Base-by-base conservation (phyloP, 176 grass and related monocot species). In the Oryza glumipatula region DNA sequence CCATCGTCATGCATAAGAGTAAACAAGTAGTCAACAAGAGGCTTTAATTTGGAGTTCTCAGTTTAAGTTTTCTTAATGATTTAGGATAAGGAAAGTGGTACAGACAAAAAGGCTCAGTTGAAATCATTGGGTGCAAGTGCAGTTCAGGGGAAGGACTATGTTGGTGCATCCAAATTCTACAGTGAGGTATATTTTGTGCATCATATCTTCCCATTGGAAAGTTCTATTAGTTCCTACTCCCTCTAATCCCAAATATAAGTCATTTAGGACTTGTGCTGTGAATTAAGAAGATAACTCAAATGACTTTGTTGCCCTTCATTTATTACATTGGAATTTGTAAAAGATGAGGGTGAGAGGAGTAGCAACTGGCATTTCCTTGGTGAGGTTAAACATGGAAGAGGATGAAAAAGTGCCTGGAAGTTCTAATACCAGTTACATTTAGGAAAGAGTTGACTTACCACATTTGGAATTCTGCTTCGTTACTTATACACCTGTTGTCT, bases 111-210 rank as follows among this genome's bases (percentile, higher is more conserved):
- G 48, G 48, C 85, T 17, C 36, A 87, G 65, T 44, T 87, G 13
- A 87, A 87, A 87, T 58, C 35, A 68, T 36, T 75, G 60, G 72
- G 78, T 61, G 48, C 36, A 70, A 87, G 82, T 61, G 71, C 85
- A 36, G 85, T 87, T 7, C 64, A 81, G 48, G 76, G 39, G 7
- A 41, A 69, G 78, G 71, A 82, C 48, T 87, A 87, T n/a, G 7
- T 46, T 6, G 38, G 36, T 69, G 85, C 78, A 24, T 56, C 49
- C 44, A 76, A 60, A 45, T 78, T 87, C 24, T 87, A 87, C 39
- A 82, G 48, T 63, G 85, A 87, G 49, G 85, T 48, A 87, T 76
- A 66, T 6, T 38, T 67, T 21, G 23, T 4, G 17, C 78, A 11
- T 66, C 11, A 11, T 85, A 32, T 85, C 2, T n/a, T 23, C 11